These are phyloP conservation scores for Closterium sp. DNA, from an alignment of 139 green algal genomes.

Conservation along the genomic window DNA sequence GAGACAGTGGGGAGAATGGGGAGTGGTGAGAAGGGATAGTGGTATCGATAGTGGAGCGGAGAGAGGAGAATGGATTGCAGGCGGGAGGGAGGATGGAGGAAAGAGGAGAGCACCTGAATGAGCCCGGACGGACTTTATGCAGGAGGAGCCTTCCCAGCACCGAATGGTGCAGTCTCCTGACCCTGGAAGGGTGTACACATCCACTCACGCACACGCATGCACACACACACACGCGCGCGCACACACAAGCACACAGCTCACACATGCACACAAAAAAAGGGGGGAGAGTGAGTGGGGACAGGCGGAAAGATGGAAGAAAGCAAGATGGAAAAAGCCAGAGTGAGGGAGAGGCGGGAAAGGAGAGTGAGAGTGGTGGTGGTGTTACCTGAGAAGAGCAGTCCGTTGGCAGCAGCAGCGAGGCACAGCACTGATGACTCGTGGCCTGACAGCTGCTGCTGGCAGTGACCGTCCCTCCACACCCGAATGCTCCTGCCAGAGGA, in stretches of 20 bases:
- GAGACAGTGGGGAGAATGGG: not conserved
- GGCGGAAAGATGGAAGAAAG: not conserved
- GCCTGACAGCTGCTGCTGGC: constrained; percentile 60
- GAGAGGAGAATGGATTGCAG: too few relatives aligned
- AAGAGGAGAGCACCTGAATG: constrained; percentile 56
- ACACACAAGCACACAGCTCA: constrained; percentile 27
- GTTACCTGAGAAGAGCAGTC: not conserved
- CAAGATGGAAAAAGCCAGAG: not conserved
- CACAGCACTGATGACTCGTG: constrained; percentile 55
- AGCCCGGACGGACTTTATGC: constrained; percentile 64
- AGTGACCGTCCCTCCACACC: constrained; percentile 68
- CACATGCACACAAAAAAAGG: too few relatives aligned
- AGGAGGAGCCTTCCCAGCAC: constrained; percentile 52
- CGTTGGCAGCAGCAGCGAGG: not conserved
- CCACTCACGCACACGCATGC: not conserved
- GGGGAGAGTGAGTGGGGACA: not conserved
- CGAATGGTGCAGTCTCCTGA: constrained; percentile 54
- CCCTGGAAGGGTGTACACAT: constrained; percentile 8
- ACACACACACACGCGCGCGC: too few relatives aligned
- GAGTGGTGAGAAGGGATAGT: not conserved
- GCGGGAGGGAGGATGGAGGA: not conserved
- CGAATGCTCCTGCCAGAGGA: constrained; percentile 65
- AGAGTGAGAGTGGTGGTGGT: not conserved
- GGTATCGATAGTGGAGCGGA: not conserved
- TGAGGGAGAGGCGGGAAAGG: not conserved